phyloP scores from a whole-genome alignment of 2,329 filamentous ascomycete species.

The Neonectria neomacrospora region DNA sequence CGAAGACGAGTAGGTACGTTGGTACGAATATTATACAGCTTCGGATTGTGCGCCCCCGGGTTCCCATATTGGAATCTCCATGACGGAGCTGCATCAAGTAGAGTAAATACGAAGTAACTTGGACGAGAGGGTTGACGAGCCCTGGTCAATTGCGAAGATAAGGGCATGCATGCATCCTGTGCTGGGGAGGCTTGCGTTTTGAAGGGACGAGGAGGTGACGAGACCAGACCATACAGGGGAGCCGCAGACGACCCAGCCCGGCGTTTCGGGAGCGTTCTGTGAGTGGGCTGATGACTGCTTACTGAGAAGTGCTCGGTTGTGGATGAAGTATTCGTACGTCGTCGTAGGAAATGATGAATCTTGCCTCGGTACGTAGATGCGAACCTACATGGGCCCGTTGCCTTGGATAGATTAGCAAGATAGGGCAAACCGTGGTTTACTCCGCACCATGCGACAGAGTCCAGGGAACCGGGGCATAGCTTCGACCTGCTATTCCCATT shows the following conservation, averaged over 20 bases:
- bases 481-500: constrained; percentile 14
- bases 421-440: constrained; percentile 4
- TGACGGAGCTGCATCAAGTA: constrained; percentile 10
- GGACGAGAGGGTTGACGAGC: not conserved
- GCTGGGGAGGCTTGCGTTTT: constrained; percentile 20
- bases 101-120: not conserved
- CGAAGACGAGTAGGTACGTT: constrained; percentile 1
- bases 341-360: not conserved
- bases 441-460: constrained; percentile 4
- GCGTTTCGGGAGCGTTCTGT: constrained; percentile 27
- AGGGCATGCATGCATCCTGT: constrained; percentile 31
- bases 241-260: constrained; percentile 25
- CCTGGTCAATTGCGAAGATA: constrained; percentile 25
- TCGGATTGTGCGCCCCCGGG: not conserved
- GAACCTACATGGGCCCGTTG: not conserved
- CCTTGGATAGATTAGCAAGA: constrained; percentile 5
- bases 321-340: not conserved
- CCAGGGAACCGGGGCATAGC: constrained; percentile 23
- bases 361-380: not conserved
- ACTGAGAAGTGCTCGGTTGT: not conserved
- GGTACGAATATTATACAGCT: not conserved
- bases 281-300: constrained; percentile 1
- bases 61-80: not conserved
- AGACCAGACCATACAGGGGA: not conserved
- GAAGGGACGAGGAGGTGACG: constrained; percentile 5